Evolutionary conservation across 139 green algal genomes (phyloP), one percentile per base, ranked within the genome.

Genomic region (Marvania coccoides): DNA sequence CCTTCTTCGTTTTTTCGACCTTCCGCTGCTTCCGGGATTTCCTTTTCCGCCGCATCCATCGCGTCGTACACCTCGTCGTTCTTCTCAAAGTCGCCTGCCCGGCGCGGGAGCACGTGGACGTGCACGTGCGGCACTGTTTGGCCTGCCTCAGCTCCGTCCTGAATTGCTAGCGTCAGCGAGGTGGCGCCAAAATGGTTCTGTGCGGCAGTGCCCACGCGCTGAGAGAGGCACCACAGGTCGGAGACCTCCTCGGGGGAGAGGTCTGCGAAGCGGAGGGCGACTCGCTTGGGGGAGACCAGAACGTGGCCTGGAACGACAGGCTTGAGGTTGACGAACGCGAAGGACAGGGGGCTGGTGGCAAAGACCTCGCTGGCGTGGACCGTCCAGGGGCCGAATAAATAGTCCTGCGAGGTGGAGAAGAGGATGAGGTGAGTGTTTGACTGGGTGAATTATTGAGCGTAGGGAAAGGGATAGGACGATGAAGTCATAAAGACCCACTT

Each of bases 61-160:
- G 63, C 84, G 40, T 91, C 84, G 73, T 96, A 95, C 1, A 96
- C 72, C 33, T 97, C 73, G 61, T 99, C 93, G 79, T 98, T 99
- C 12, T 80, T 75, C 38, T 85, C 74, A 78, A 97, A 97, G 65
- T 98, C 91, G 3, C 84, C 83, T 2, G 61, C 13, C 40, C 66
- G 83, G n/a, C 94, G 71, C 0, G 94, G 94, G 63, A 99, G 71
- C 15, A 96, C 63, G 75, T 99, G 94, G 1, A 99, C 77, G 78
- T 99, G 94, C 26, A 98, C 86, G 77, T 98, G 94, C 4, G 91
- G 83, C 26, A 98, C 91, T 0, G 89, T 97, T 71, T 99, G 94
- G 0, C 94, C 94, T 3, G 91, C 89, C 10, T 69, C 51, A 5
- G 80, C 72, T 0, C 84, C 84, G 76, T 90, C 84, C 78, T 96